Evolutionary conservation across 331 rosid species (phyloP).

Genomic region (Erythrophleum ivorense): DNA sequence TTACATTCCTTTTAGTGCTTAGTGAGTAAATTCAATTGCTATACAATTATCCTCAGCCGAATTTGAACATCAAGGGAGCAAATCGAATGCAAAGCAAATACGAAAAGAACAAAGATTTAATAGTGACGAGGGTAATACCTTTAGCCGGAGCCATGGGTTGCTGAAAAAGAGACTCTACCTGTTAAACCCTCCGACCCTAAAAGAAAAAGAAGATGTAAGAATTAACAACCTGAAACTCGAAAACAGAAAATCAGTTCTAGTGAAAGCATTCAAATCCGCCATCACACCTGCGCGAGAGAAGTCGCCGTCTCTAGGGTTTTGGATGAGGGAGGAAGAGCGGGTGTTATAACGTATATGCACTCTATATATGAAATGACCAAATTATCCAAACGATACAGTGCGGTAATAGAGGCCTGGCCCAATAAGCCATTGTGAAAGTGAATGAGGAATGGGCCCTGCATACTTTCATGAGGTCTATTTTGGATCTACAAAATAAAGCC

Average conservation of each 20-base stretch:
- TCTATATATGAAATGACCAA: neutral
- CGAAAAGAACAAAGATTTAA: neutral
- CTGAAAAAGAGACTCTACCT: conserved; percentile 36
- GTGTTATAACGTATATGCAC: neutral
- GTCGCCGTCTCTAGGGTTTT: conserved; percentile 55
- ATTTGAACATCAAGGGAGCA: neutral
- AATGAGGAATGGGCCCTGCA: neutral
- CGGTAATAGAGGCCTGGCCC: neutral
- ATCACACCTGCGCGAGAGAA: conserved; percentile 37
- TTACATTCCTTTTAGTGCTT: neutral
- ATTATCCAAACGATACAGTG: neutral
- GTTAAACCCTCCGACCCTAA: conserved; percentile 30
- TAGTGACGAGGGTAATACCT: conserved; percentile 47
- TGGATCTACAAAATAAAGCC: neutral
- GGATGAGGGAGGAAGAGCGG: neutral
- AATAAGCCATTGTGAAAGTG: neutral
- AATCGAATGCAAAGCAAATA: neutral
- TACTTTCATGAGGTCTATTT: neutral
- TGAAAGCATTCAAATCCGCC: neutral
- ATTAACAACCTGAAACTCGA: neutral
- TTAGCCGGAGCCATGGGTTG: conserved; percentile 64
- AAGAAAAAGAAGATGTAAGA: neutral
- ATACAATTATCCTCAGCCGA: neutral
- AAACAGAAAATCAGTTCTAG: neutral
- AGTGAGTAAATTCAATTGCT: neutral